Conservation (phyloP, 2,329 filamentous ascomycete genomes). For the Rhynchosporium graminicola region DNA sequence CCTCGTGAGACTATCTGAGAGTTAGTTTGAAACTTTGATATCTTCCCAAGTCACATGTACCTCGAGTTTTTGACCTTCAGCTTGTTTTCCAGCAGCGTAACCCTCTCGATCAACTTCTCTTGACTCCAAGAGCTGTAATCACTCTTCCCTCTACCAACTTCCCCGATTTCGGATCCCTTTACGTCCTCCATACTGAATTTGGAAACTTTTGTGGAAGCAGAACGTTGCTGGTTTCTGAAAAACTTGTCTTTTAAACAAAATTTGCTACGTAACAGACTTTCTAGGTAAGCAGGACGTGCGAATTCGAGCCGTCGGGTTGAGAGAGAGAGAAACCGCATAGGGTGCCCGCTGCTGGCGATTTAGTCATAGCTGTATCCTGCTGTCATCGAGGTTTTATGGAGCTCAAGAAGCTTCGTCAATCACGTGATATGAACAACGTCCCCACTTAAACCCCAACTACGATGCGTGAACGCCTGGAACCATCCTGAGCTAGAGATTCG, state of each 20-base stretch:
- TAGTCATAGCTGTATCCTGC: constrained; percentile 1
- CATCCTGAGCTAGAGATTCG: too few relatives aligned
- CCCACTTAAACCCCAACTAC: too few relatives aligned
- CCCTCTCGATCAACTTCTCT: constrained; percentile 66
- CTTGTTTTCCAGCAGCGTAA: constrained; percentile 67
- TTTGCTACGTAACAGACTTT: constrained; percentile 24
- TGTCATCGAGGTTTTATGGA: constrained; percentile 34
- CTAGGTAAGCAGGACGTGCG: constrained; percentile 37
- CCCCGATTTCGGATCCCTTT: constrained; percentile 22
- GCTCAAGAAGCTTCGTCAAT: constrained; percentile 42
- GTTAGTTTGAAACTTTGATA: background rate
- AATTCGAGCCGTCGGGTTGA: constrained; percentile 17
- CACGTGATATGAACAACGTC: constrained; percentile 34
- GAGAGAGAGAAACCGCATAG: constrained; percentile 22
- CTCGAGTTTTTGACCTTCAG: constrained; percentile 52
- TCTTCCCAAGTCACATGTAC: constrained; percentile 19
- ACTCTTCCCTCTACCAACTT: constrained; percentile 29
- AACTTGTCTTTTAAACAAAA: constrained; percentile 26
- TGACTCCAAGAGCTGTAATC: constrained; percentile 69
- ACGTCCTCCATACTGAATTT: constrained; percentile 22
- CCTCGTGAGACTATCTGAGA: constrained; percentile 16
- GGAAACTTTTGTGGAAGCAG: constrained; percentile 16
- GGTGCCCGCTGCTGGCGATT: constrained; percentile 30
- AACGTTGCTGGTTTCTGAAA: constrained; percentile 21
- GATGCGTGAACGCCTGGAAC: too few relatives aligned